phyloP scores from a whole-genome alignment of 305 asterid genomes.

The Rubia balearica region DNA sequence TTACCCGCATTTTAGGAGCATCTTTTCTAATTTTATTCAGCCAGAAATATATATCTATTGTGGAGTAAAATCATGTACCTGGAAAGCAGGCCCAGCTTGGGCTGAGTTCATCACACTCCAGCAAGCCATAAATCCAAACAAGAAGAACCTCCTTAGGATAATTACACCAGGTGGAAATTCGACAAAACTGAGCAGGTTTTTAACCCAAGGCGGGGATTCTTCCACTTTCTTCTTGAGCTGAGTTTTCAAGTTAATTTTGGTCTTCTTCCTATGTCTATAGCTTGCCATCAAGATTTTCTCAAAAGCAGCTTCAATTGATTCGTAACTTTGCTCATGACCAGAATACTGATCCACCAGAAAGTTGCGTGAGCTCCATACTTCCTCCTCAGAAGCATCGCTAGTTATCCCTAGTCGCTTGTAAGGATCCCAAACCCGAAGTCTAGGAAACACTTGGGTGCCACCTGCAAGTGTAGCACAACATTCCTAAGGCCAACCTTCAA shows the following conservation, averaged over 20 bases:
- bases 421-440: slow-evolving; percentile 83
- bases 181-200: slow-evolving; percentile 72
- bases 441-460: slow-evolving; percentile 42
- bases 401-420: slow-evolving; percentile 79
- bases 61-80: slow-evolving; percentile 39
- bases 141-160: slow-evolving; percentile 79
- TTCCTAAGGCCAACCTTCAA: not conserved
- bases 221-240: slow-evolving; percentile 89
- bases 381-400: slow-evolving; percentile 84
- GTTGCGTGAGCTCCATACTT: slow-evolving; percentile 94
- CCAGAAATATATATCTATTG: not conserved
- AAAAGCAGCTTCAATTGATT: slow-evolving; percentile 88
- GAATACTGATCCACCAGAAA: slow-evolving; percentile 71
- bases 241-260: slow-evolving; percentile 88
- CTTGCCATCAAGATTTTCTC: slow-evolving; percentile 84
- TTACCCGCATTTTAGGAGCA: not conserved
- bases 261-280: slow-evolving; percentile 64
- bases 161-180: slow-evolving; percentile 82
- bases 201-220: slow-evolving; percentile 97
- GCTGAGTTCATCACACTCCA: slow-evolving; percentile 97
- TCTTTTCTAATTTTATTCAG: not conserved
- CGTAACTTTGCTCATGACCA: slow-evolving; percentile 70
- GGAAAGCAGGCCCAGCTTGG: slow-evolving; percentile 98
- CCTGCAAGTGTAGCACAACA: slow-evolving; percentile 34
- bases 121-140: slow-evolving; percentile 88